These are phyloP conservation scores for Russula compacta DNA, from an alignment of 768 basidiomycete species.

Conservation along the genomic window DNA sequence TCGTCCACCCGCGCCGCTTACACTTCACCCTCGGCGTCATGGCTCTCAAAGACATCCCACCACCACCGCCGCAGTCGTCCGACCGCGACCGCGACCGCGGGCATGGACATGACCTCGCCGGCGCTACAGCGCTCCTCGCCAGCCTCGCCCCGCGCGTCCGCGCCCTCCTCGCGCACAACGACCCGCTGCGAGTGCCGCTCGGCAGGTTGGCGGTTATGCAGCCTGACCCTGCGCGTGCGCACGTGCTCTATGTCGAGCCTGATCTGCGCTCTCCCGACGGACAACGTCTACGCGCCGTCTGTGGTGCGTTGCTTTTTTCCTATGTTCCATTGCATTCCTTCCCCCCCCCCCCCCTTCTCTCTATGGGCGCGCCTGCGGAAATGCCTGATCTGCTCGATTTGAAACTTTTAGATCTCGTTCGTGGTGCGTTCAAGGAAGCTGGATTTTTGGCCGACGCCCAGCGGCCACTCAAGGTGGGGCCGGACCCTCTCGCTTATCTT, in stretches of 20 bases:
- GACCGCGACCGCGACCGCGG: not conserved
- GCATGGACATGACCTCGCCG: constrained; percentile 15
- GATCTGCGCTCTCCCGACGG: constrained; percentile 27
- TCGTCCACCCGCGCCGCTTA: constrained; percentile 47
- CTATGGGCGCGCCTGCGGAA: not conserved
- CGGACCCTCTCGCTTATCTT: too few relatives aligned
- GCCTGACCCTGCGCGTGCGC: constrained; percentile 35
- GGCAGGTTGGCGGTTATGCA: constrained; percentile 43
- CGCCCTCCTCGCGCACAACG: constrained; percentile 29
- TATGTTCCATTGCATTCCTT: not conserved
- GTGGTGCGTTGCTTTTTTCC: constrained; percentile 5
- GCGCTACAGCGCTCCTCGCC: constrained; percentile 24
- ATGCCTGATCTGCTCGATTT: not conserved
- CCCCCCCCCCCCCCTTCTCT: not conserved
- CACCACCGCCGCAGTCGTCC: too few relatives aligned
- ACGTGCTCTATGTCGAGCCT: constrained; percentile 52
- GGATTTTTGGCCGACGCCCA: constrained; percentile 28
- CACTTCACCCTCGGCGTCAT: constrained; percentile 74
- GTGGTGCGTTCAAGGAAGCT: constrained; percentile 25
- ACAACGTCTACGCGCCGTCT: constrained; percentile 28
- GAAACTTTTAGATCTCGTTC: constrained; percentile 25
- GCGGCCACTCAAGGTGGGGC: constrained; percentile 29
- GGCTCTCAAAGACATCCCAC: too few relatives aligned
- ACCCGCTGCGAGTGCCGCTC: constrained; percentile 33
- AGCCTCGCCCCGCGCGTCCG: constrained; percentile 31